A percentile compares a stretch with the other conserved stretches of the same genome.
phyloP scores from a whole-genome alignment of 192 early-diverging fungal species.

The Dissophora globulifera region DNA sequence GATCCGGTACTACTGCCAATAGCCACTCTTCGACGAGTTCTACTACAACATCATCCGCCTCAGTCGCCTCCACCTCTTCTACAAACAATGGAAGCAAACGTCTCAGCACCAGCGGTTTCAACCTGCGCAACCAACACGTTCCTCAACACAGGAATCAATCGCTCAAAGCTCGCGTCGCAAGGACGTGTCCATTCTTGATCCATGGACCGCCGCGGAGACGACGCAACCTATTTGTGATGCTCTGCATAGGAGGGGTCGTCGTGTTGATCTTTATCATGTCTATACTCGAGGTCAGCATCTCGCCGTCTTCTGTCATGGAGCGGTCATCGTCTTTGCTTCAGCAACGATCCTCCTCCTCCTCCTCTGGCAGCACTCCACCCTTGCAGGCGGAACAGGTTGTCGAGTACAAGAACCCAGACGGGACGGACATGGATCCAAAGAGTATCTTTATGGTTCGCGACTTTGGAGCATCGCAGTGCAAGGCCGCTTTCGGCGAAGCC shows the following conservation, averaged over 20 bases:
- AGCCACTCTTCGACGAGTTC: not conserved
- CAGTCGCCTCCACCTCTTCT: slow-evolving; percentile 5
- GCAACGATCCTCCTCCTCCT: too few relatives aligned
- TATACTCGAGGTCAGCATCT: slow-evolving; percentile 13
- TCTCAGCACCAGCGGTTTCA: too few relatives aligned
- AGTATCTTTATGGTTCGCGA: slow-evolving; percentile 38
- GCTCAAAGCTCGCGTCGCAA: slow-evolving; percentile 30
- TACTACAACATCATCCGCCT: slow-evolving; percentile 4
- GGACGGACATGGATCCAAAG: slow-evolving; percentile 34
- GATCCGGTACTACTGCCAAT: not conserved
- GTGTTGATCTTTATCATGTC: slow-evolving; percentile 41
- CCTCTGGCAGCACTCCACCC: not conserved
- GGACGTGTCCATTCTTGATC: slow-evolving; percentile 18
- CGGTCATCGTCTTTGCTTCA: slow-evolving; percentile 6
- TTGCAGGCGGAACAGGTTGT: too few relatives aligned
- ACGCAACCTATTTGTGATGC: slow-evolving; percentile 22
- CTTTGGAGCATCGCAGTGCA: slow-evolving; percentile 21
- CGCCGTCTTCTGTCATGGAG: slow-evolving; percentile 7
- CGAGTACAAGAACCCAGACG: slow-evolving; percentile 41
- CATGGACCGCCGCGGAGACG: slow-evolving; percentile 23
- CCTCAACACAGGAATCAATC: slow-evolving; percentile 40
- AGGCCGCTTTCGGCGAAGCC: slow-evolving; percentile 1
- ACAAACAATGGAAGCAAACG: too few relatives aligned
- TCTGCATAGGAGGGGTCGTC: slow-evolving; percentile 27
- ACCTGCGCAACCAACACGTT: too few relatives aligned